These are phyloP conservation scores for Polyporus tsugae DNA, from an alignment of 1,284 basidiomycete species.

Conservation along the genomic window DNA sequence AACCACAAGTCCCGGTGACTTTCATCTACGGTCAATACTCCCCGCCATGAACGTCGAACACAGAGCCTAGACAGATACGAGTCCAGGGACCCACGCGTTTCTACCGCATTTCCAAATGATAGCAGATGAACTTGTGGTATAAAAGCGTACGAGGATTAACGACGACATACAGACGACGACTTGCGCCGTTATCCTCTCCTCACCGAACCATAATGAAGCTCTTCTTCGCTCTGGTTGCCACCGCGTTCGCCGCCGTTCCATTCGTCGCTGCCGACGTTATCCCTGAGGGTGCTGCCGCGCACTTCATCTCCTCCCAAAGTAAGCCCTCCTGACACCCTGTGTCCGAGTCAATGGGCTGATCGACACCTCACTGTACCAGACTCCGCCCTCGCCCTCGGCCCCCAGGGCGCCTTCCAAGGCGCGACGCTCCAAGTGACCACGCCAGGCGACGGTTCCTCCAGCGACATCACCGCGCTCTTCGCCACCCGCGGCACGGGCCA, in stretches of 20 bases:
- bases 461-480: slow-evolving; percentile 24
- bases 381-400: slow-evolving; percentile 21
- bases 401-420: neutral
- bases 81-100: no score
- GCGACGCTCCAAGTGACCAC: slow-evolving; percentile 11
- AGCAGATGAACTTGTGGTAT: no score
- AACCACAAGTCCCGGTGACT: no score
- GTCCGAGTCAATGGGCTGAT: no score
- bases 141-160: no score
- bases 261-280: slow-evolving; percentile 21
- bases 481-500: slow-evolving; percentile 13
- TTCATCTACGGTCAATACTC: no score
- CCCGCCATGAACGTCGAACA: no score
- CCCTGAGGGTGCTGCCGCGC: slow-evolving; percentile 20
- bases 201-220: neutral
- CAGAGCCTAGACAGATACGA: no score
- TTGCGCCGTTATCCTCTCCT: no score
- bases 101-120: no score
- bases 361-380: slow-evolving; percentile 3
- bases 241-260: neutral
- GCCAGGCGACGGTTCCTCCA: slow-evolving; percentile 21
- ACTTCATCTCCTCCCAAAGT: slow-evolving; percentile 29
- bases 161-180: no score
- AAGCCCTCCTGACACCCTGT: neutral
- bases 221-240: slow-evolving; percentile 15